phyloP scores from a whole-genome alignment of 352 stramenopile species.

The Pythium aphanidermatum region DNA sequence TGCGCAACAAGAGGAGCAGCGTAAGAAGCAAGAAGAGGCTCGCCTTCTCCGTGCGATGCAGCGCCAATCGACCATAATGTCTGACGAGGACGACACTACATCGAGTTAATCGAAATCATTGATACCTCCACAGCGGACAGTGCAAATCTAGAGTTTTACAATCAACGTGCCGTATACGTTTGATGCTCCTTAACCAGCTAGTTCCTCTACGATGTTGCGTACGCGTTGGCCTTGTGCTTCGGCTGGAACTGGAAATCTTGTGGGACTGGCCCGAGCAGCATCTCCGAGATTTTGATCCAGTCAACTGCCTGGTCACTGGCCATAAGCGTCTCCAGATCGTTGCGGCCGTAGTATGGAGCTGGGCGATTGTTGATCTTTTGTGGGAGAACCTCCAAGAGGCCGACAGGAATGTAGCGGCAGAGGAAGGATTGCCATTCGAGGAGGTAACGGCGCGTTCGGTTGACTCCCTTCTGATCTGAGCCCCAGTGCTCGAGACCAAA shows the following conservation, averaged over 20 bases:
- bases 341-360: conserved; percentile 88
- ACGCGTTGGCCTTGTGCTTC: conserved; percentile 98
- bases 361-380: conserved; percentile 98
- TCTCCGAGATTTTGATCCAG: conserved; percentile 99
- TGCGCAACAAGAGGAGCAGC: conserved; percentile 27
- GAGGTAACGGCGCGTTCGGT: conserved; percentile 96
- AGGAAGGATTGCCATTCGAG: conserved; percentile 99
- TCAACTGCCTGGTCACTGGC: conserved; percentile 92
- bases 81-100: conserved; percentile 4
- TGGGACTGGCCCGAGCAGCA: conserved; percentile 95
- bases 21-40: conserved; percentile 43
- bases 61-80: conserved; percentile 17
- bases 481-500: conserved; percentile 99
- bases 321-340: conserved; percentile 98
- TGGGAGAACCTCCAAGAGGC: conserved; percentile 92
- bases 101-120: too few species aligned
- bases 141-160: too few species aligned
- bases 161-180: too few species aligned
- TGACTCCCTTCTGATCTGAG: conserved; percentile 97
- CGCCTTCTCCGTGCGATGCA: conserved; percentile 46
- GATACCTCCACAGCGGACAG: too few species aligned
- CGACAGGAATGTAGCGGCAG: conserved; percentile 97
- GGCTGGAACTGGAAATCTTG: conserved; percentile 93
- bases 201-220: conserved; percentile 37
- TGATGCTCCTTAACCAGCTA: too few species aligned